Conservation (phyloP, 371 early-diverging fungal genomes). For the Mucor irregularis region DNA sequence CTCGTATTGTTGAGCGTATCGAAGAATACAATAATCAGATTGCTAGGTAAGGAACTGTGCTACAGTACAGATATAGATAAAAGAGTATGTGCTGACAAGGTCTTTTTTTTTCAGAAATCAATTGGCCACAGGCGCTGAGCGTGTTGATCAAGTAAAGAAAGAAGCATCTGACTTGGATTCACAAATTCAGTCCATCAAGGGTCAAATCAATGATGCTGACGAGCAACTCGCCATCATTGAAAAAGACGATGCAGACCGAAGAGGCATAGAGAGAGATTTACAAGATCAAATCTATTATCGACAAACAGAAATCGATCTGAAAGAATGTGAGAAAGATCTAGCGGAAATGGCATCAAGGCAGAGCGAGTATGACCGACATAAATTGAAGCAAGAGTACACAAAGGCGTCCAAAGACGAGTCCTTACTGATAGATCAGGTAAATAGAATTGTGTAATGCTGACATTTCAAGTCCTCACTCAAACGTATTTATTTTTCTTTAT, state of each 20-base stretch:
- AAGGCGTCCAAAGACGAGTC: constrained; percentile 48
- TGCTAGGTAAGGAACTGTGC: constrained; percentile 13
- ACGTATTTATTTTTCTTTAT: too few species aligned
- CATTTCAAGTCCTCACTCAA: neutral
- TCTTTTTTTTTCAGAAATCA: constrained; percentile 1
- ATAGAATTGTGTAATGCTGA: too few species aligned
- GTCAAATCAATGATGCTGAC: constrained; percentile 12
- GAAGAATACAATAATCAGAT: constrained; percentile 8
- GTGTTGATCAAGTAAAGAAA: constrained; percentile 6
- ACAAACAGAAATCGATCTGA: constrained; percentile 36
- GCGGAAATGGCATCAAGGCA: constrained; percentile 29
- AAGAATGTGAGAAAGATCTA: constrained; percentile 36
- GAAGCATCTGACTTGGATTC: constrained; percentile 7
- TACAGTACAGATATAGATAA: neutral
- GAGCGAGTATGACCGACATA: constrained; percentile 18
- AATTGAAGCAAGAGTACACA: constrained; percentile 35
- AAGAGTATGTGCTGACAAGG: neutral
- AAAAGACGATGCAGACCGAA: constrained; percentile 47
- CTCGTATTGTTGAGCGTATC: constrained; percentile 10
- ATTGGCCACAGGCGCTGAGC: constrained; percentile 3
- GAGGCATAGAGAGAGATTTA: constrained; percentile 59
- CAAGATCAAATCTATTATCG: constrained; percentile 70
- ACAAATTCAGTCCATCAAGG: constrained; percentile 10
- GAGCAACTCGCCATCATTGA: constrained; percentile 44
- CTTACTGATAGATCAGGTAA: constrained; percentile 56